Conservation (phyloP, 208 protist genomes). For the Herpetomonas tarakana region DNA sequence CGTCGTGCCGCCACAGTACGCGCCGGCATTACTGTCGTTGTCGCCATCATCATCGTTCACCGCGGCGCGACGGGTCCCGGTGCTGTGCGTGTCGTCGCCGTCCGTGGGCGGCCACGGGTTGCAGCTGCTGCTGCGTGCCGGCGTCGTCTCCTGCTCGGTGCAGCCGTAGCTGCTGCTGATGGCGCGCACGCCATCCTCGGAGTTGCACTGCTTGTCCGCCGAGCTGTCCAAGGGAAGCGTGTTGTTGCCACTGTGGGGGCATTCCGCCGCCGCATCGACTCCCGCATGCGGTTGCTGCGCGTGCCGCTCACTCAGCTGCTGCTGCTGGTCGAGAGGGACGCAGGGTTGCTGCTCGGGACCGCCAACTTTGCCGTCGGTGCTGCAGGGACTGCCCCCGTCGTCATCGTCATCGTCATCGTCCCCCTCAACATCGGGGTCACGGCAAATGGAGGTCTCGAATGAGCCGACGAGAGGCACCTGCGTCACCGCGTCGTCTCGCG, state of each 20-base stretch:
- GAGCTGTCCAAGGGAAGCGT: not conserved
- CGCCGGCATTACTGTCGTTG: not conserved
- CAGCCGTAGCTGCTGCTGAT: slow-evolving; percentile 29
- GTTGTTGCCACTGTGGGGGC: slow-evolving; percentile 4
- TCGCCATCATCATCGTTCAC: not conserved
- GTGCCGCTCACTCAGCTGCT: slow-evolving; percentile 4
- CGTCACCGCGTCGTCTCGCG: no score
- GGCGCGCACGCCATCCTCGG: not conserved
- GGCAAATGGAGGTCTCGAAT: not conserved
- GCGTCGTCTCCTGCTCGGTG: slow-evolving; percentile 15
- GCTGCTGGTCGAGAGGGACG: not conserved
- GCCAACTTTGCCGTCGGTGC: no score
- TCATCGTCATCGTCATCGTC: no score
- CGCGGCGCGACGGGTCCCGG: not conserved
- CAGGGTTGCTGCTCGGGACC: not conserved
- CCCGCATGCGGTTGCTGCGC: slow-evolving; percentile 9
- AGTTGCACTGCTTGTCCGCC: not conserved
- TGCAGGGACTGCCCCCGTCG: no score
- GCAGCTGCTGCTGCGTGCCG: slow-evolving; percentile 8
- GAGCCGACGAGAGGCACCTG: no score
- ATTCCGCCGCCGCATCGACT: no score
- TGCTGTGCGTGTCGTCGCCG: not conserved
- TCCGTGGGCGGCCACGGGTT: slow-evolving; percentile 10
- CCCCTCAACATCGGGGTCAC: no score
- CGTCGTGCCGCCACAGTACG: not conserved